Evolutionary conservation across 352 stramenopile genomes (phyloP).

Genomic region (Pythium brassicae): DNA sequence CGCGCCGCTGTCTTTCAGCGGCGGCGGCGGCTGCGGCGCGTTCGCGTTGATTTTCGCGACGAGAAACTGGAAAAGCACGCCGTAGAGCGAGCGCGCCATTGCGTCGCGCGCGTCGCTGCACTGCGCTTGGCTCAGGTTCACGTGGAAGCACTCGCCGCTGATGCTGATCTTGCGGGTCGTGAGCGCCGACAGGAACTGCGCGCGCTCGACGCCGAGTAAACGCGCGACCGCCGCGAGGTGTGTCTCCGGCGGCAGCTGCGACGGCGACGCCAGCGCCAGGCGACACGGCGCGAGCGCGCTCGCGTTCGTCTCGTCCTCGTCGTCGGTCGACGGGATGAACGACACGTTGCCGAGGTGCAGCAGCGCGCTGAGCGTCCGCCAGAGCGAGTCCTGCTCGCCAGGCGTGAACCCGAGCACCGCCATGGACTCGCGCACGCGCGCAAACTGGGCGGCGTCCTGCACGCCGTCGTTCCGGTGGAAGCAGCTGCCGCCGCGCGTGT

Average conservation of each 20-base stretch:
- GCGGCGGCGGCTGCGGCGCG: constrained; percentile 14
- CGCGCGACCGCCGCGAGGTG: constrained; percentile 38
- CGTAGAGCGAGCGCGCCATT: constrained; percentile 75
- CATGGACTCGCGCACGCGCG: constrained; percentile 64
- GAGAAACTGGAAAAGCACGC: constrained; percentile 80
- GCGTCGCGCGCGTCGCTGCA: constrained; percentile 67
- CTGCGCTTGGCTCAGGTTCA: constrained; percentile 64
- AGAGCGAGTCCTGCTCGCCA: constrained; percentile 58
- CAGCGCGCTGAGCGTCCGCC: constrained; percentile 64
- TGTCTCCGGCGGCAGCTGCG: constrained; percentile 28
- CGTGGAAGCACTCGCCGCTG: constrained; percentile 55
- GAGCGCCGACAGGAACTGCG: constrained; percentile 45
- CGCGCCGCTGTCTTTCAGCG: background rate
- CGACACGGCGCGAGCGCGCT: constrained; percentile 30
- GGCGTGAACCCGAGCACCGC: constrained; percentile 62
- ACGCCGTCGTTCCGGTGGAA: constrained; percentile 66
- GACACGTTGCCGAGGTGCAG: constrained; percentile 81
- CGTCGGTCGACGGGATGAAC: constrained; percentile 56
- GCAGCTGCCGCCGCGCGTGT: constrained; percentile 60
- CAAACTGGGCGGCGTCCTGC: constrained; percentile 58
- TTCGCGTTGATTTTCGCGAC: constrained; percentile 72
- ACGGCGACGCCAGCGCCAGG: constrained; percentile 27
- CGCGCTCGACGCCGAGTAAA: constrained; percentile 39
- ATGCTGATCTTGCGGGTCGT: constrained; percentile 72
- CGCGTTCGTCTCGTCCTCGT: constrained; percentile 45